Evolutionary conservation across 2,329 filamentous ascomycete genomes (phyloP).

Genomic region (Trichoderma atrobrunneum): DNA sequence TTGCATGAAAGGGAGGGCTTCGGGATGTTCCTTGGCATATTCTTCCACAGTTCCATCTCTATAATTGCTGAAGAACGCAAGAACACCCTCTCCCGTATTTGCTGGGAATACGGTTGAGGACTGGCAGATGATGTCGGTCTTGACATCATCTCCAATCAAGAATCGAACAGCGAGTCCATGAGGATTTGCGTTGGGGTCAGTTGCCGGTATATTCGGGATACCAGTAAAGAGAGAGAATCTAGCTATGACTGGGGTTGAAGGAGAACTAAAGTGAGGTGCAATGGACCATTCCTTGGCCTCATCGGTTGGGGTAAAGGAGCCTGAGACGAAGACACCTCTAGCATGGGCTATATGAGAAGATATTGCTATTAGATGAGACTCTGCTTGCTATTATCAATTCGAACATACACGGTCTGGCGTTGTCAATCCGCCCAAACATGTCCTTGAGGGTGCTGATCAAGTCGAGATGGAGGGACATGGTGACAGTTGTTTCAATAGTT

Average conservation of each 20-base stretch:
- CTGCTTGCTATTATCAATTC: not conserved
- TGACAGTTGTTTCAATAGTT: not conserved
- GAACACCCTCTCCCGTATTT: not conserved
- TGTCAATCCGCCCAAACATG: not conserved
- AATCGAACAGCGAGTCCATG: slow-evolving; percentile 9
- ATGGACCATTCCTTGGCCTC: slow-evolving; percentile 13
- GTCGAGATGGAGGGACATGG: slow-evolving; percentile 2
- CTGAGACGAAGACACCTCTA: slow-evolving; percentile 15
- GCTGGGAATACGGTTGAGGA: not conserved
- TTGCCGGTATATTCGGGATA: not conserved
- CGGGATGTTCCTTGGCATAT: slow-evolving; percentile 2
- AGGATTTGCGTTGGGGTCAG: not conserved
- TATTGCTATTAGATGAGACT: not conserved
- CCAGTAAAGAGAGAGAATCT: slow-evolving; percentile 15
- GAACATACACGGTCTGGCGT: slow-evolving; percentile 4
- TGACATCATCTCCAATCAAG: not conserved
- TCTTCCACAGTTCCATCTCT: not conserved
- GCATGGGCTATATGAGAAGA: slow-evolving; percentile 3
- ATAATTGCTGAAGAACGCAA: not conserved
- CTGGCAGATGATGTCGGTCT: slow-evolving; percentile 11
- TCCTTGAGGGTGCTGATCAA: slow-evolving; percentile 12
- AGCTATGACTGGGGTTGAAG: slow-evolving; percentile 10
- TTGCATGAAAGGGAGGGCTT: not conserved
- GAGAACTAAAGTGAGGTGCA: slow-evolving; percentile 13
- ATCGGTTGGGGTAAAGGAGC: slow-evolving; percentile 21